These are phyloP conservation scores for Closterium sp. DNA, from an alignment of 139 green algal species.

Conservation along the genomic window DNA sequence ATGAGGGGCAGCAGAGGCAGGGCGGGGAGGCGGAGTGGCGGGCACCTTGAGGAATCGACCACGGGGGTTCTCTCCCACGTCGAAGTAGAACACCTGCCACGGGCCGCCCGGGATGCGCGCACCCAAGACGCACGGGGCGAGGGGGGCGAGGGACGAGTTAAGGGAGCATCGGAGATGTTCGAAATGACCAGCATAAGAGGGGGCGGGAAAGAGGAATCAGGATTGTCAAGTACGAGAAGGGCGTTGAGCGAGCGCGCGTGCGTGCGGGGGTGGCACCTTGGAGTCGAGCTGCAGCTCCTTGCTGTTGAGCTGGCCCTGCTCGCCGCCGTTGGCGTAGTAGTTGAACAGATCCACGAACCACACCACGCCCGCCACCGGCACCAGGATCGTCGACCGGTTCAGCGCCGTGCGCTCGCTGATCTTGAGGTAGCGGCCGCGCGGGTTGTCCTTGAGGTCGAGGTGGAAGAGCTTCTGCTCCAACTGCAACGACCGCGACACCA, in stretches of 20 bases:
- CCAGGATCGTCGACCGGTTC: slow-evolving; percentile 60
- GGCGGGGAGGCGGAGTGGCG: background rate
- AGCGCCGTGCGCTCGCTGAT: slow-evolving; percentile 60
- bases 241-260: too few species aligned
- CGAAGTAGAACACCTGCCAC: slow-evolving; percentile 60
- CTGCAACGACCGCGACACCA: slow-evolving; percentile 40
- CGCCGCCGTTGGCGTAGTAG: slow-evolving; percentile 59
- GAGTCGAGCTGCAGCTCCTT: slow-evolving; percentile 66
- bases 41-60: slow-evolving; percentile 56
- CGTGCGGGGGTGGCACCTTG: slow-evolving; percentile 43
- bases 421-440: slow-evolving; percentile 59
- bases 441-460: slow-evolving; percentile 61
- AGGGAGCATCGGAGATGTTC: background rate
- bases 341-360: slow-evolving; percentile 67
- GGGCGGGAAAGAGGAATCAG: too few species aligned
- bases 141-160: background rate
- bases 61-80: slow-evolving; percentile 60
- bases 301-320: slow-evolving; percentile 30
- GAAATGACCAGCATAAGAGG: too few species aligned
- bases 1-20: background rate
- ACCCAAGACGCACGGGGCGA: background rate
- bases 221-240: too few species aligned
- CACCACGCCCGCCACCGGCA: slow-evolving; percentile 51
- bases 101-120: too few species aligned
- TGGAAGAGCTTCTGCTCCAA: slow-evolving; percentile 65